phyloP scores from a whole-genome alignment of 176 grass and related monocot species.

The Bothriochloa decipiens region DNA sequence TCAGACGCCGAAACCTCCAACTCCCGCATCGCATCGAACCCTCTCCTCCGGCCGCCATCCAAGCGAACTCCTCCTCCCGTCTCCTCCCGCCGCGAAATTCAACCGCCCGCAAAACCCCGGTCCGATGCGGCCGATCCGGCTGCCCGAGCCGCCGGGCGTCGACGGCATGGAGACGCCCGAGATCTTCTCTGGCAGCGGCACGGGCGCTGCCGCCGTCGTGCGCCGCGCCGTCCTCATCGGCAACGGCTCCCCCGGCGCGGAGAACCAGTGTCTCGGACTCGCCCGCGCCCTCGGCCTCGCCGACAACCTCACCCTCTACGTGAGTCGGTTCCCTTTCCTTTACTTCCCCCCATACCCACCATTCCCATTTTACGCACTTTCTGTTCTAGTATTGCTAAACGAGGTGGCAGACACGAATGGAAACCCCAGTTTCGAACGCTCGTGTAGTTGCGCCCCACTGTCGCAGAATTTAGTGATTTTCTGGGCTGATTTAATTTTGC shows the following conservation, averaged over 20 bases:
- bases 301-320: slow-evolving; percentile 68
- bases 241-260: slow-evolving; percentile 73
- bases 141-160: slow-evolving; percentile 75
- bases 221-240: slow-evolving; percentile 79
- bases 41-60: background rate
- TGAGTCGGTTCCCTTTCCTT: slow-evolving; percentile 33
- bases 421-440: background rate
- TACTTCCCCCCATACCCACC: background rate
- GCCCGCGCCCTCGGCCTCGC: slow-evolving; percentile 86
- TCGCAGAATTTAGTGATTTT: background rate
- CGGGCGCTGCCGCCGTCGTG: slow-evolving; percentile 57
- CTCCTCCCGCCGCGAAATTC: slow-evolving; percentile 23
- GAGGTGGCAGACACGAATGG: background rate
- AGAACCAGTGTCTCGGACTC: slow-evolving; percentile 91
- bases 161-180: slow-evolving; percentile 66
- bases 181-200: slow-evolving; percentile 69
- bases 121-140: slow-evolving; percentile 81
- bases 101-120: slow-evolving; percentile 33
- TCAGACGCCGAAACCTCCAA: background rate
- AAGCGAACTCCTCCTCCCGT: background rate
- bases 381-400: background rate
- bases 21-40: slow-evolving; percentile 1
- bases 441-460: background rate
- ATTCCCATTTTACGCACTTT: slow-evolving; percentile 5
- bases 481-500: slow-evolving; percentile 11